phyloP scores from a whole-genome alignment of 306 rosid genomes.

The Rosa lucieae region DNA sequence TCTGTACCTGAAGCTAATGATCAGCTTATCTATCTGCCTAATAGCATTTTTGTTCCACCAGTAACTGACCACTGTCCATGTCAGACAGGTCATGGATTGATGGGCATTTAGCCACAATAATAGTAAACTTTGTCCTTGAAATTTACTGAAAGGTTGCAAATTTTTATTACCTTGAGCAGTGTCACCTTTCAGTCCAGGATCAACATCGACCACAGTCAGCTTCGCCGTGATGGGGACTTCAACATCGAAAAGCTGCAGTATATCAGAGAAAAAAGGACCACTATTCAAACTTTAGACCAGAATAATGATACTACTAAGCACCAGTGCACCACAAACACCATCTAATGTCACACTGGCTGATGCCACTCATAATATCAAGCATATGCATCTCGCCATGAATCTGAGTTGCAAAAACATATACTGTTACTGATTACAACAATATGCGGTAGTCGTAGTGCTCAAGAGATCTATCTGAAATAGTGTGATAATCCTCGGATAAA shows the following conservation, averaged over 20 bases:
- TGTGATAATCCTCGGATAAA: constrained; percentile 9
- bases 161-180: constrained; percentile 69
- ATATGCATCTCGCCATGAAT: constrained; percentile 17
- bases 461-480: not conserved
- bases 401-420: constrained; percentile 4
- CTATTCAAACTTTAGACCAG: not conserved
- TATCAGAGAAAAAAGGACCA: constrained; percentile 14
- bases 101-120: constrained; percentile 12
- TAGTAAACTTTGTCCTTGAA: constrained; percentile 14
- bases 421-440: constrained; percentile 18
- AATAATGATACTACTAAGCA: not conserved
- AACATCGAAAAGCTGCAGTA: constrained; percentile 71
- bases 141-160: constrained; percentile 19
- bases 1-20: not conserved
- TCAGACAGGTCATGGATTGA: constrained; percentile 11
- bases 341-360: constrained; percentile 8
- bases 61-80: not conserved
- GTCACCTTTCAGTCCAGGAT: constrained; percentile 87
- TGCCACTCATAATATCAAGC: constrained; percentile 14
- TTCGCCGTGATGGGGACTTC: constrained; percentile 69
- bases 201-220: constrained; percentile 67
- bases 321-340: not conserved
- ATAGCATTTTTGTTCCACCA: not conserved
- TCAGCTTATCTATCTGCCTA: not conserved
- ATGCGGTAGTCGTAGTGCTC: constrained; percentile 5